phyloP scores from a whole-genome alignment of 2,329 filamentous ascomycete species.

The Fusarium ramigenum region DNA sequence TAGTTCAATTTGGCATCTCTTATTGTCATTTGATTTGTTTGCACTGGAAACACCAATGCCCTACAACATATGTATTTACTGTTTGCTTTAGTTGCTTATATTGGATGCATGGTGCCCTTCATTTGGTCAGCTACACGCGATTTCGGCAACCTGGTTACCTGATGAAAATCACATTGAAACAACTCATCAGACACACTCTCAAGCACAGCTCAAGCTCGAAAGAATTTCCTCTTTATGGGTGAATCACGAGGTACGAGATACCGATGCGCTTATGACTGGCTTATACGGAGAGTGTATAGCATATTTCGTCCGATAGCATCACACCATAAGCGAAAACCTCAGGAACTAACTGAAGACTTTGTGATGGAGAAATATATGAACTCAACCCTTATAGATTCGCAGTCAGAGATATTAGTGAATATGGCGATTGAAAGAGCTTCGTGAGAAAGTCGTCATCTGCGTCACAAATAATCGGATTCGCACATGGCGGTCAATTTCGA shows the following conservation, averaged over 20 bases:
- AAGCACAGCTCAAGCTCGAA: not conserved
- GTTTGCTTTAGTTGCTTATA: not conserved
- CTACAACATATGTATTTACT: not conserved
- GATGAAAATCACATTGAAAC: not conserved
- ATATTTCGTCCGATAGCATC: not conserved
- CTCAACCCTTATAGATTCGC: not conserved
- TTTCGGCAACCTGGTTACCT: not conserved
- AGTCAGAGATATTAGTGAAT: not conserved
- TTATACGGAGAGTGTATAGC: not conserved
- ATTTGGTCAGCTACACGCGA: not conserved
- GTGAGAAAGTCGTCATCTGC: not conserved
- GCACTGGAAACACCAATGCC: not conserved
- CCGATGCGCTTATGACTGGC: not conserved
- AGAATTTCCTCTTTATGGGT: not conserved
- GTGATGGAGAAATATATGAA: not conserved
- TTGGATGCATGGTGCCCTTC: not conserved
- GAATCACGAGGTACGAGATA: not conserved
- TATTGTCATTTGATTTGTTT: not conserved
- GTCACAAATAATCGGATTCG: not conserved
- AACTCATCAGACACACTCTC: not conserved
- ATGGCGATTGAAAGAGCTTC: not conserved
- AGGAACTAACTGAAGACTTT: not conserved
- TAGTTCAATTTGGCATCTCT: not conserved
- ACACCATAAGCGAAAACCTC: not conserved
- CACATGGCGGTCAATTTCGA: not conserved